Evolutionary conservation across 768 basidiomycete genomes (phyloP), one percentile per base, ranked within the genome.

Genomic region (Agrocybe chaxingu): DNA sequence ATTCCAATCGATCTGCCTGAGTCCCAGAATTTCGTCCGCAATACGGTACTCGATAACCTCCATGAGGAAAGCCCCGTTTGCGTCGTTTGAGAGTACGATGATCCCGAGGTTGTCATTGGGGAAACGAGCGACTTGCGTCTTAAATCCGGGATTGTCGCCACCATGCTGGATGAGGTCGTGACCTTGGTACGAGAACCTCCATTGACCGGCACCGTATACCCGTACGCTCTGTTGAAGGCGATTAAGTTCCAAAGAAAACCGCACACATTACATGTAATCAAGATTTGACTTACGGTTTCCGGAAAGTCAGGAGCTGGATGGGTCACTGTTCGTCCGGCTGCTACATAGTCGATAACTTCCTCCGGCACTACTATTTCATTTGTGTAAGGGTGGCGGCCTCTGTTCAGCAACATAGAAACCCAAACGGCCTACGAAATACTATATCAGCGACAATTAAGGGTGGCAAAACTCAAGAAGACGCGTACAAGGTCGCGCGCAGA

Each of bases 81-180:
- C 72, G 46, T 77, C 73, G 47, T 77, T 76, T 4, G 70, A 70
- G 3, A 77, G 61, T 2, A 67, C 57, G 8, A 73, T 60, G 29
- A 77, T 62, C 2, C 64, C 76, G 7, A 77, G 59, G 31, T 70
- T 67, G 18, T 71, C 68, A 38, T 69, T 53, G 0, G 73, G 70
- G 45, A 72, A 70, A 1, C 69, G 61, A 1, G 66, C 50, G 9
- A 72, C 59, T 48, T 65, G 62, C 0, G 59, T 60, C 42, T 56
- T 61, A 46, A 52, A 75, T 2, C 73, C 74, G 1, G 72, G 70
- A 51, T 70, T 70, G 41, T 59, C 65, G 3, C 76, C 74, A 2
- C 71, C 72, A 54, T 77, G 74, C 48, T 76, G 73, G 37, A 77
- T 66, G 7, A 75, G 59, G 43, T 73, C 71, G 42, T 68, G 66